These are phyloP conservation scores for Ophryocystis elektroscirrha DNA, from an alignment of 169 alveolate species.

Conservation along the genomic window DNA sequence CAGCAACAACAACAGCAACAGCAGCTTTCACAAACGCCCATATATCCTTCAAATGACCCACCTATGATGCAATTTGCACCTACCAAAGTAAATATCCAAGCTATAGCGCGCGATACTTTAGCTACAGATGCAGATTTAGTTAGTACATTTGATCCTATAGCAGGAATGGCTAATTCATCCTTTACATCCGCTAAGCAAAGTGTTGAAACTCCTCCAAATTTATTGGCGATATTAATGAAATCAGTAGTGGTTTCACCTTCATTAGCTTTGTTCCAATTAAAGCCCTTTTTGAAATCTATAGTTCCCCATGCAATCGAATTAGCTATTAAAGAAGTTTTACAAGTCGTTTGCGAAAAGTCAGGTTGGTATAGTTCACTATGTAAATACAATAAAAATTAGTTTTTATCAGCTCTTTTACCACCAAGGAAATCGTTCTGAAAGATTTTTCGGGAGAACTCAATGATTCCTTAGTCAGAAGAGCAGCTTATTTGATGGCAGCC, in stretches of 20 bases:
- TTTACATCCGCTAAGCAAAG: too few relatives aligned
- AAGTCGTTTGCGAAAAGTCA: conserved; percentile 45
- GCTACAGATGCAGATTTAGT: too few relatives aligned
- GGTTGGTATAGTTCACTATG: conserved; percentile 1
- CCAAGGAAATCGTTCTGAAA: conserved; percentile 73
- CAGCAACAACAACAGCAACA: conserved; percentile 14
- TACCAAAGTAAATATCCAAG: too few relatives aligned
- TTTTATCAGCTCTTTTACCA: conserved; percentile 75
- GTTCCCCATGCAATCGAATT: conserved; percentile 81
- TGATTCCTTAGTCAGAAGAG: conserved; percentile 57
- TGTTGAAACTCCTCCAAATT: too few relatives aligned
- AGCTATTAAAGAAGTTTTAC: conserved; percentile 74
- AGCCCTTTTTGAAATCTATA: conserved; percentile 46
- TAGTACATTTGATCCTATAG: too few relatives aligned
- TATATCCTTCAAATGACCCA: too few relatives aligned
- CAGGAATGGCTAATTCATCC: too few relatives aligned
- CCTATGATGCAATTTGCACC: too few relatives aligned
- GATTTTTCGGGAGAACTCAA: conserved; percentile 82
- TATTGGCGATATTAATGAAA: neutral
- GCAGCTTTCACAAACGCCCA: too few relatives aligned
- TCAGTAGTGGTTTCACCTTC: neutral
- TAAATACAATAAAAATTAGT: conserved; percentile 49
- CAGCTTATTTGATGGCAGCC: conserved; percentile 67
- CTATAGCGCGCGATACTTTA: too few relatives aligned
- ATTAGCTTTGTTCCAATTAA: neutral